phyloP scores from a whole-genome alignment of 2,329 filamentous ascomycete genomes.

The Aspergillus quadrilineatus region DNA sequence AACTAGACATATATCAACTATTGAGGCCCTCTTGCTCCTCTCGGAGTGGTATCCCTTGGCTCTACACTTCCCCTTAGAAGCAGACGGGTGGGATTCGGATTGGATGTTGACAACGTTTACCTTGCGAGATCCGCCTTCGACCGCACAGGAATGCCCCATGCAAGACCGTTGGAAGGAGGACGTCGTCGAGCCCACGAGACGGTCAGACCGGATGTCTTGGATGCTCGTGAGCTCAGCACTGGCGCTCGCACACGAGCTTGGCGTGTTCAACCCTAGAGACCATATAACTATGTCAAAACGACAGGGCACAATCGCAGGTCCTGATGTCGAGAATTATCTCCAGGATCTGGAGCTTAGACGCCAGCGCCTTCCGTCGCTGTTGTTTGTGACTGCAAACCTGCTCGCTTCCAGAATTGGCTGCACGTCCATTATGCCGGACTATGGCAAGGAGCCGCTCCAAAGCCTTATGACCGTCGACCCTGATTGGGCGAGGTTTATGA shows the following conservation, averaged over 20 bases:
- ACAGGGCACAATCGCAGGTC: neutral
- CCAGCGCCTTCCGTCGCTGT: constrained; percentile 32
- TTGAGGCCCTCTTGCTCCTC: constrained; percentile 53
- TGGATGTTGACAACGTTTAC: constrained; percentile 46
- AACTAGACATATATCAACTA: constrained; percentile 49
- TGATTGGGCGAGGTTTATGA: constrained; percentile 47
- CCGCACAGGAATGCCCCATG: constrained; percentile 29
- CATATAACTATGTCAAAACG: constrained; percentile 21
- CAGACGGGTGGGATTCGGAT: constrained; percentile 56
- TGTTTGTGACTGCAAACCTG: constrained; percentile 49
- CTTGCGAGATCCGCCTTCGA: constrained; percentile 36
- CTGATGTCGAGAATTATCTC: constrained; percentile 19
- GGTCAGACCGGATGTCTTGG: constrained; percentile 59
- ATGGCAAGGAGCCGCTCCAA: constrained; percentile 25
- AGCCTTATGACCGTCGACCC: constrained; percentile 38
- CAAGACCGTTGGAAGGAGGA: constrained; percentile 51
- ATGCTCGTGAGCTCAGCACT: constrained; percentile 55
- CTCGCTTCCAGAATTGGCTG: constrained; percentile 48
- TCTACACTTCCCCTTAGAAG: constrained; percentile 52
- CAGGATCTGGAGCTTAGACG: constrained; percentile 26
- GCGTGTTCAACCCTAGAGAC: constrained; percentile 42
- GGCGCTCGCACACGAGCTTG: constrained; percentile 52
- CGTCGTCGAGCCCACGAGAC: constrained; percentile 52
- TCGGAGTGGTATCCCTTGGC: constrained; percentile 56
- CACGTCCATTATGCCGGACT: constrained; percentile 46